Conservation (phyloP, 352 stramenopile genomes). For the Hyaloperonospora brassicae region DNA sequence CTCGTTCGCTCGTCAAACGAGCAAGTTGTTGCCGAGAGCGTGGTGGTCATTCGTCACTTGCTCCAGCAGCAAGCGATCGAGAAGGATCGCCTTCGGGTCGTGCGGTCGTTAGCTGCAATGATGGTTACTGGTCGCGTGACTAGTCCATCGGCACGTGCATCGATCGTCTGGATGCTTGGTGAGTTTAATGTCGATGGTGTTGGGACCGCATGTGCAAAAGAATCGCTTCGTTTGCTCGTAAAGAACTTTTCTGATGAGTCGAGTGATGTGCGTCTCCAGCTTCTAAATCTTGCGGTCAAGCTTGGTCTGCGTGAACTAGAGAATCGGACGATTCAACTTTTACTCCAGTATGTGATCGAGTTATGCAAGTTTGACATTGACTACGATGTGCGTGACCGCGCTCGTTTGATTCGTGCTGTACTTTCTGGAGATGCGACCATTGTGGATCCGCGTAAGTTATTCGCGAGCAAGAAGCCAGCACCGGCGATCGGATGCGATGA, state of each 20-base stretch:
- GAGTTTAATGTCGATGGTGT: constrained; percentile 79
- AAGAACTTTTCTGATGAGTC: constrained; percentile 85
- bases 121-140: constrained; percentile 62
- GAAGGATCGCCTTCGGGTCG: constrained; percentile 67
- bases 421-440: constrained; percentile 49
- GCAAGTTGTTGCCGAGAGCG: constrained; percentile 90
- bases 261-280: constrained; percentile 82
- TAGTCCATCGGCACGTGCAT: constrained; percentile 73
- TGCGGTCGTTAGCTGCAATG: constrained; percentile 72
- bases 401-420: constrained; percentile 74
- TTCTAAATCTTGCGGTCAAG: constrained; percentile 91
- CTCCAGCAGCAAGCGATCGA: constrained; percentile 85
- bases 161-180: constrained; percentile 89
- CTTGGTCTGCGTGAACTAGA: constrained; percentile 66
- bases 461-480: constrained; percentile 72
- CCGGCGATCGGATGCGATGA: constrained; percentile 69
- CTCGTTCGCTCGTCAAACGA: constrained; percentile 80
- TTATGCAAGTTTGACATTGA: constrained; percentile 89
- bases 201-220: constrained; percentile 57
- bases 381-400: constrained; percentile 89
- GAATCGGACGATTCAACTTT: constrained; percentile 62
- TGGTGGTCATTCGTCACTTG: constrained; percentile 93
- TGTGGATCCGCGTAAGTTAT: constrained; percentile 67
- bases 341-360: constrained; percentile 89
- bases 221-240: constrained; percentile 82